A percentile compares a stretch with the other conserved stretches of the same genome.
Conservation (phyloP, 345 rosid species). For the Camelina sativa region DNA sequence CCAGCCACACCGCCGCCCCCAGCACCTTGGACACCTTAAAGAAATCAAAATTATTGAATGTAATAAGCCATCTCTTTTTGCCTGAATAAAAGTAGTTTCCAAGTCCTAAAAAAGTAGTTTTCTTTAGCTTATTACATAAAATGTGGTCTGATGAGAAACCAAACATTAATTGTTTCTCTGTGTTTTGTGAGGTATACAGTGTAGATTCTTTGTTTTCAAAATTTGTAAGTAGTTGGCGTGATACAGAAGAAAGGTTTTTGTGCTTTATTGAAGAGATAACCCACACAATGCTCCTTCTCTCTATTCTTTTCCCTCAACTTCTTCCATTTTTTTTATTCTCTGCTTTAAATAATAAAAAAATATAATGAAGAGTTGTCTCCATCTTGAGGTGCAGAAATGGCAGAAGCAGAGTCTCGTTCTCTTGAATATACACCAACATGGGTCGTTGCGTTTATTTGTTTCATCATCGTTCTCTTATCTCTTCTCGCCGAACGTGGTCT, state of each 20-base stretch:
- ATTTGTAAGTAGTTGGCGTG: slow-evolving; percentile 22
- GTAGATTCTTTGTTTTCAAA: slow-evolving; percentile 12
- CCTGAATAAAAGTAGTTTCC: slow-evolving; percentile 13
- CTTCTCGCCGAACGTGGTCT: slow-evolving; percentile 75
- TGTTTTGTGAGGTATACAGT: background rate
- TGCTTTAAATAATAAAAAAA: slow-evolving; percentile 27
- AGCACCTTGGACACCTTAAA: slow-evolving; percentile 92
- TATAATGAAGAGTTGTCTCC: slow-evolving; percentile 32
- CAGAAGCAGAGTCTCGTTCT: slow-evolving; percentile 43
- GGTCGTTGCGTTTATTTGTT: slow-evolving; percentile 81
- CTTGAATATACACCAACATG: slow-evolving; percentile 80
- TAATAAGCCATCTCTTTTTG: slow-evolving; percentile 28
- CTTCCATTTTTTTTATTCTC: slow-evolving; percentile 36
- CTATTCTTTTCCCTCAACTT: slow-evolving; percentile 37
- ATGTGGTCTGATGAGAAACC: slow-evolving; percentile 14
- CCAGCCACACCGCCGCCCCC: slow-evolving; percentile 93
- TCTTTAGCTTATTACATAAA: slow-evolving; percentile 16
- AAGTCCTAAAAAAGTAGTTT: background rate
- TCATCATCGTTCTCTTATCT: slow-evolving; percentile 67
- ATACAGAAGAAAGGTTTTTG: slow-evolving; percentile 28
- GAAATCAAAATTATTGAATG: background rate
- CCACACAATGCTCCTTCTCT: slow-evolving; percentile 26
- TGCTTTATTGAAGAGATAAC: slow-evolving; percentile 25
- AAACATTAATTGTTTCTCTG: slow-evolving; percentile 5
- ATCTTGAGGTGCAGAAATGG: slow-evolving; percentile 45